Evolutionary conservation across 169 alveolate species (phyloP).

Genomic region (Plasmodium relictum): DNA sequence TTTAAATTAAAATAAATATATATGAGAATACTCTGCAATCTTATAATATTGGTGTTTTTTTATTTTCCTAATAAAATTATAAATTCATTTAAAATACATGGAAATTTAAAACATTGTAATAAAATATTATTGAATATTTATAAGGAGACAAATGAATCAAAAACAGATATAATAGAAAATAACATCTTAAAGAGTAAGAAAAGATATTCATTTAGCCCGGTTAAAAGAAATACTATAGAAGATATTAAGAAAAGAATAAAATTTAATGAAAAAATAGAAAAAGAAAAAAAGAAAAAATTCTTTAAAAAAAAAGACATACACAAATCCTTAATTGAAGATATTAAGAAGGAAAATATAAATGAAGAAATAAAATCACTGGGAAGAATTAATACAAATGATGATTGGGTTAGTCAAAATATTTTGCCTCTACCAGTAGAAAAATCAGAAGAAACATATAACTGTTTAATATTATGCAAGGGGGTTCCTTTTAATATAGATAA

Average conservation of each 20-base stretch:
- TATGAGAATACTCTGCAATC: not conserved
- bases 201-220: slow-evolving; percentile 60
- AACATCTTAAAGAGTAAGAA: slow-evolving; percentile 12
- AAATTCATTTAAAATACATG: slow-evolving; percentile 27
- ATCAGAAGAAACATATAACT: slow-evolving; percentile 28
- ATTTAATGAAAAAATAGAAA: slow-evolving; percentile 21
- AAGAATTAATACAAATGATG: slow-evolving; percentile 11
- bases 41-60: slow-evolving; percentile 16
- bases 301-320: slow-evolving; percentile 42
- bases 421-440: slow-evolving; percentile 54
- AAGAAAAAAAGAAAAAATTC: slow-evolving; percentile 5
- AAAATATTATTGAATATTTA: not conserved
- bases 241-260: slow-evolving; percentile 51
- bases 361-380: slow-evolving; percentile 38
- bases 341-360: slow-evolving; percentile 43
- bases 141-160: slow-evolving; percentile 15
- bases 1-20: not conserved
- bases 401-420: slow-evolving; percentile 7
- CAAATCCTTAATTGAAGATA: slow-evolving; percentile 60
- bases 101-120: slow-evolving; percentile 13
- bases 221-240: slow-evolving; percentile 35
- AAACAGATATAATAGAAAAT: not conserved
- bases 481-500: slow-evolving; percentile 61
- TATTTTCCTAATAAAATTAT: slow-evolving; percentile 4
- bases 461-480: slow-evolving; percentile 71